phyloP scores from a whole-genome alignment of 1,284 basidiomycete species.

The Ustilago shanxiensis region DNA sequence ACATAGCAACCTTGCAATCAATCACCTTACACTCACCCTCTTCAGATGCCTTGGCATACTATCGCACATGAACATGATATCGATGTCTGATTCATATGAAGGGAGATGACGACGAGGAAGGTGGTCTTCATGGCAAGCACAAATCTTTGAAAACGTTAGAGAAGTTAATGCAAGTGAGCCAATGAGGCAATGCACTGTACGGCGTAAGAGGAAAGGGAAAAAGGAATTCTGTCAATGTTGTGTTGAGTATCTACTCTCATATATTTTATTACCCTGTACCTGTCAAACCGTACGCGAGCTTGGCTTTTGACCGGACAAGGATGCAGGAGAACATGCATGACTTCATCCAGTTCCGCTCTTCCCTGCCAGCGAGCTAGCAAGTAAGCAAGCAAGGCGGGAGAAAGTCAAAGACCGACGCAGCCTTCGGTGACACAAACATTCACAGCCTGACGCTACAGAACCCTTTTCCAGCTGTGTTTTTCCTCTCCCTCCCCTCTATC shows the following conservation, averaged over 20 bases:
- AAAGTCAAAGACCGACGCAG: neutral
- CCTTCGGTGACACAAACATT: constrained; percentile 3
- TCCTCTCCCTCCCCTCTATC: neutral
- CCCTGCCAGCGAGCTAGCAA: neutral
- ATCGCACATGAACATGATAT: neutral
- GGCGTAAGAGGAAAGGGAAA: neutral
- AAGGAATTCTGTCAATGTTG: constrained; percentile 6
- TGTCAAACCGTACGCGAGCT: constrained; percentile 4
- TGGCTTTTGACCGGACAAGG: neutral
- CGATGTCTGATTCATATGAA: no score
- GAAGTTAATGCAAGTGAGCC: neutral
- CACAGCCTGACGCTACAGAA: neutral
- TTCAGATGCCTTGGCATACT: neutral
- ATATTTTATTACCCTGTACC: neutral
- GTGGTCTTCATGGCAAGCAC: no score
- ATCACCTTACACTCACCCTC: neutral
- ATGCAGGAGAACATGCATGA: constrained; percentile 10
- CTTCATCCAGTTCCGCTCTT: no score
- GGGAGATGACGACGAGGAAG: neutral
- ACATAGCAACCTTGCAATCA: neutral
- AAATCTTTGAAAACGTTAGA: no score
- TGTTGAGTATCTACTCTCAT: constrained; percentile 7
- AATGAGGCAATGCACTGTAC: neutral
- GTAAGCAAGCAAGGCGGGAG: constrained; percentile 2
- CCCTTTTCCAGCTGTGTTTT: constrained; percentile 5